phyloP scores from a whole-genome alignment of 164 flowering plant species.

The Euptelea pleiosperma region DNA sequence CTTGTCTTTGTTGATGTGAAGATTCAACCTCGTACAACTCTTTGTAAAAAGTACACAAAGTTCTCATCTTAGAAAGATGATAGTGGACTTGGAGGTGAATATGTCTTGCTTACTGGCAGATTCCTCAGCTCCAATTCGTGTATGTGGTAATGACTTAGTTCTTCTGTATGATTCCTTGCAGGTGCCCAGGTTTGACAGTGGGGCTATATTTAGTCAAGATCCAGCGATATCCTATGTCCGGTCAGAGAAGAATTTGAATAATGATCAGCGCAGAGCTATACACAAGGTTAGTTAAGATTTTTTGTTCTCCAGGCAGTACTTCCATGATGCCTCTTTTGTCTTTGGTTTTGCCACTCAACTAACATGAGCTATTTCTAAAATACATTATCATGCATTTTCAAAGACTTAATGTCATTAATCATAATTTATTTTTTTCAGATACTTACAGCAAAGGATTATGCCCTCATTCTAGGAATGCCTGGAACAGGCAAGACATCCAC shows the following conservation, averaged over 20 bases:
- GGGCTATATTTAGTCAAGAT: conserved; percentile 82
- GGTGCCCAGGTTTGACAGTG: conserved; percentile 94
- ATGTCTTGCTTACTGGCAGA: not conserved
- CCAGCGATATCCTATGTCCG: conserved; percentile 88
- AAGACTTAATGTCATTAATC: conserved; percentile 13
- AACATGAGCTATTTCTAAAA: not conserved
- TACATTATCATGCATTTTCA: not conserved
- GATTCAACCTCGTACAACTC: conserved; percentile 82
- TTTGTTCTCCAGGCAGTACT: not conserved
- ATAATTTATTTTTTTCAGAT: conserved; percentile 51
- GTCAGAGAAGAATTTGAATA: conserved; percentile 79
- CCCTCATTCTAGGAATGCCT: conserved; percentile 98
- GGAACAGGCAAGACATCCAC: conserved; percentile 99
- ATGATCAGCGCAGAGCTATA: conserved; percentile 90
- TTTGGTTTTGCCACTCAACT: conserved; percentile 10
- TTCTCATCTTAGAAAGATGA: conserved; percentile 70
- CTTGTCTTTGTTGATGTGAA: conserved; percentile 29
- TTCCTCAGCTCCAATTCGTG: not conserved
- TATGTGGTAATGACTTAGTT: not conserved
- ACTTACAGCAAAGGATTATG: conserved; percentile 90
- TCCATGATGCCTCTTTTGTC: not conserved
- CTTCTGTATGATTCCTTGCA: conserved; percentile 24
- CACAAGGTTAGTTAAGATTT: conserved; percentile 48
- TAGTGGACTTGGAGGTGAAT: conserved; percentile 88
- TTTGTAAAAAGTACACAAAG: conserved; percentile 53